These are phyloP conservation scores for Talaromyces sp. DNA, from an alignment of 2,329 filamentous ascomycete species.

Conservation along the genomic window DNA sequence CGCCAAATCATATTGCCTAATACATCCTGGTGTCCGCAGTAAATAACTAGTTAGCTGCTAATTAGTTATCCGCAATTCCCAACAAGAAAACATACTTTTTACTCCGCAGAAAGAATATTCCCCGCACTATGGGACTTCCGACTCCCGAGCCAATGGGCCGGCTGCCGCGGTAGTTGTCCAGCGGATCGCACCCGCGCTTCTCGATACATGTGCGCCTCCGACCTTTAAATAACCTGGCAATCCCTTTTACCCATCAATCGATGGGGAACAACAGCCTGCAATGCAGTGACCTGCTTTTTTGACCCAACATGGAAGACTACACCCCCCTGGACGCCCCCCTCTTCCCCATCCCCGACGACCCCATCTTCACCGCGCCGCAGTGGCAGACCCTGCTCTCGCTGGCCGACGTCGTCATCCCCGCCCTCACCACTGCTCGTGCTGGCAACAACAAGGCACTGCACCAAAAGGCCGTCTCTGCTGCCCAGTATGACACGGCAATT, in stretches of 20 bases:
- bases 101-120: neutral
- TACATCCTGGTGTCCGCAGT: no score
- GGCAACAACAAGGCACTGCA: constrained; percentile 23
- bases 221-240: neutral
- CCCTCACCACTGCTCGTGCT: constrained; percentile 40
- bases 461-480: constrained; percentile 35
- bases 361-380: constrained; percentile 51
- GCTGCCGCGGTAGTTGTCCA: neutral
- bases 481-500: constrained; percentile 34
- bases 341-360: constrained; percentile 42
- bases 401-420: constrained; percentile 54
- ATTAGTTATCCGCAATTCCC: no score
- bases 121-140: neutral
- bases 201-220: neutral
- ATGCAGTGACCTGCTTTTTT: no score
- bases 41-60: no score
- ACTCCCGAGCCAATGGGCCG: neutral
- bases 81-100: no score
- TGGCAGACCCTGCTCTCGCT: constrained; percentile 57
- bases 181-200: neutral
- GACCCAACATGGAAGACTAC: neutral
- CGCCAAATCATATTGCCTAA: no score
- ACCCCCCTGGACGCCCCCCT: constrained; percentile 40
- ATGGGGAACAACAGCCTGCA: neutral
- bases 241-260: neutral